Base-by-base conservation (phyloP, 148 eudicot species). In the Arbutus unedo region DNA sequence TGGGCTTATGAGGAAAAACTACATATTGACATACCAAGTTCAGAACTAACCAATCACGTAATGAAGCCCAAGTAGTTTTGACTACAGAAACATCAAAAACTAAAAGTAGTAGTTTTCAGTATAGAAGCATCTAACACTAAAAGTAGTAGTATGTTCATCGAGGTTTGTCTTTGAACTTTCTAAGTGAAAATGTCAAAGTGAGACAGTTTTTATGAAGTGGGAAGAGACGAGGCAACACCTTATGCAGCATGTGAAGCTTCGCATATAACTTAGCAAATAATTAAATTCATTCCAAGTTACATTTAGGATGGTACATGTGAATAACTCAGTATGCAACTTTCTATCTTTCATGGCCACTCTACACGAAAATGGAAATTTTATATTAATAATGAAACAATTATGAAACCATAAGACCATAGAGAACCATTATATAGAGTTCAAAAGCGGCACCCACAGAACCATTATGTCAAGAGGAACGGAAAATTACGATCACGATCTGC, bases 401-500 rank as follows among this genome's bases (percentile, higher is more conserved):
- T 31, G 38, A 31, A 31, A 31, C 38, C 38, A 31, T 31, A 31
- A 31, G 38, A 31, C 38, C 38, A 31, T 31, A 31, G 1, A 31
- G 38, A 31, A 31, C 38, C 38, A 31, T 48, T 48, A 48, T 48
- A 48, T 10, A 54, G 14, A 54, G 57, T 11, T 54, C 57, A 54
- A 11, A 13, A 54, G 16, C 2, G 4, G 11, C 4, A 16, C 16
- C 4, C 57, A 54, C 18, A 56, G 62, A 56, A 16, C 62, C n/a
- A 3, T 16, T 16, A 3, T n/a, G 31, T 60, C 67, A 21, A 3
- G 67, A 60, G 31, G 67, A 60, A 43, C 59, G 54, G 57, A 49
- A 49, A 89, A 95, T 91, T 88, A 96, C 98, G 85, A 78, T 93
- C 93, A 81, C 90, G 91, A 83, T 96, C 99, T 80, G 98, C 99